Base-by-base conservation (phyloP, 1,284 basidiomycete genomes). In the Moesziomyces globuligerus region DNA sequence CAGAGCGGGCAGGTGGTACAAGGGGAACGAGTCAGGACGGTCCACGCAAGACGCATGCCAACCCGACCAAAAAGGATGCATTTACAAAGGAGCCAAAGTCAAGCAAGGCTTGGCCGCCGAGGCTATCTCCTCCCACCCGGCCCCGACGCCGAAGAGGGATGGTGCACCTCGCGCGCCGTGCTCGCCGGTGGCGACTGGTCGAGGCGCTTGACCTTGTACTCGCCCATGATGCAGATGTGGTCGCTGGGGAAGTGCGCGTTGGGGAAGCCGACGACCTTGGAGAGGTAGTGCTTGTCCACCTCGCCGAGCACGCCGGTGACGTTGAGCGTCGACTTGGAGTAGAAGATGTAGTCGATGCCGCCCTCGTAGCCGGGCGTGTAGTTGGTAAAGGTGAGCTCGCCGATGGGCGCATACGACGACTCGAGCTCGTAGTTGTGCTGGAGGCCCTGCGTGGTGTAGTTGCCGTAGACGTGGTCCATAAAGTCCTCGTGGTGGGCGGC, bases 241-340 rank as follows among this genome's bases (percentile, higher is more conserved):
- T 83, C 81, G 26, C 76, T 79, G 11, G 94, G 93, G 87, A 94
- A 96, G 82, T 97, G 93, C 7, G 90, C 89, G 82, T 97, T 96
- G 38, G 95, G 95, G 87, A 98, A 98, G 26, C 96, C 96, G 50
- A 98, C 94, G 10, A 89, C 89, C 84, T 93, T 94, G 77, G 90
- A 88, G 76, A 98, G 84, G 85, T 99, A 99, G 25, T 83, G 83
- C 78, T 86, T 87, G 83, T 98, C 94, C 52, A 98, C 89, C 81
- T 92, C 92, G 18, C 93, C 92, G 43, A 98, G 86, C 37, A 97
- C 88, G 18, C 90, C 90, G 58, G 90, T 93, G 20, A 93, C 90
- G n/a, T 87, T 87, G 54, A 98, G 81, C 72, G 89, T 91, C 57
- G 88, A 86, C 11, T 88, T 87, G 65, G 90, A 89, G 83, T 93